Evolutionary conservation across 805 yeast genomes (phyloP).

Genomic region (Sporopachydermia lactativora): DNA sequence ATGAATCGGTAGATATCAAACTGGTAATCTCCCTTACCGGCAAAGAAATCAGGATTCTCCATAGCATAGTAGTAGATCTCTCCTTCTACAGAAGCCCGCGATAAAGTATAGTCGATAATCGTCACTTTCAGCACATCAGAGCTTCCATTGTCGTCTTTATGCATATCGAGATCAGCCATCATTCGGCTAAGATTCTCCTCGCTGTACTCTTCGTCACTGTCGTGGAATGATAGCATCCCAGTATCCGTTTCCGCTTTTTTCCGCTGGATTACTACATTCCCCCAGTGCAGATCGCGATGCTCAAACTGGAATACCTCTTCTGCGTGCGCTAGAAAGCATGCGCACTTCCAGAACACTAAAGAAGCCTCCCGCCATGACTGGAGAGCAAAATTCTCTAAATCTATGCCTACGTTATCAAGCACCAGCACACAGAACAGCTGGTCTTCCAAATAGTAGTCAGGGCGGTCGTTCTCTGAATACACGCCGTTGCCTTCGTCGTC

Average conservation of each 20-base stretch:
- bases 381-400: constrained; percentile 29
- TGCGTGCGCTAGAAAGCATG: constrained; percentile 31
- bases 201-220: not conserved
- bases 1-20: constrained; percentile 46
- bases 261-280: constrained; percentile 37
- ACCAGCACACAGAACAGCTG: constrained; percentile 23
- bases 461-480: constrained; percentile 23
- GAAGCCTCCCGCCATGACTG: constrained; percentile 23
- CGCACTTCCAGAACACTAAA: constrained; percentile 40
- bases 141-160: constrained; percentile 7
- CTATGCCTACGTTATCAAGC: constrained; percentile 23
- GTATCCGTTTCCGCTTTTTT: constrained; percentile 3
- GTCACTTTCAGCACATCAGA: constrained; percentile 23
- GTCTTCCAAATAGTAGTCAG: constrained; percentile 20
- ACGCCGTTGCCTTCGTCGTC: constrained; percentile 7
- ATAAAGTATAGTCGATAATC: constrained; percentile 43
- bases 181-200: constrained; percentile 4
- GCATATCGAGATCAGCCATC: constrained; percentile 6
- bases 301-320: constrained; percentile 44
- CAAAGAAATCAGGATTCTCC: constrained; percentile 49
- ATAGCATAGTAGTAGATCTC: constrained; percentile 14
- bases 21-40: constrained; percentile 46
- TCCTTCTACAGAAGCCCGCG: constrained; percentile 27
- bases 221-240: constrained; percentile 3
- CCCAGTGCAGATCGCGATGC: constrained; percentile 59